Base-by-base conservation (phyloP, 2,329 filamentous ascomycete species). In the Lecanicillium sp. region DNA sequence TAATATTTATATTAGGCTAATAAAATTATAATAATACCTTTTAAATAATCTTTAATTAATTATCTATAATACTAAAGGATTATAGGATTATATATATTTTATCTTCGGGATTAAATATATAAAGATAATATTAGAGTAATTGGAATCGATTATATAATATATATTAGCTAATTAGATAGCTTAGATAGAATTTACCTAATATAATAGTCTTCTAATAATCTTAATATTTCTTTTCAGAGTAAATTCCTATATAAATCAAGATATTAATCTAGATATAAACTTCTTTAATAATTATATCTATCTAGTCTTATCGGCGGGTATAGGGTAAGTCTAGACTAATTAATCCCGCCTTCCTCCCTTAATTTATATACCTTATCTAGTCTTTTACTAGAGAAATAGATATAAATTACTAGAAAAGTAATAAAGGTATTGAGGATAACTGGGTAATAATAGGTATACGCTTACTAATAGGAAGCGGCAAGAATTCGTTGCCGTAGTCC, bases 261-360 rank as follows among this genome's bases (percentile, higher is more conserved):
- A 43, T 42, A 7, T 13, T 37, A 41, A 46, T n/a, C 39, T 27
- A 44, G 12, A 44, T 15, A 32, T 41, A 44, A 13, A 46, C 12
- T 29, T 44, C 40, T 29, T 14, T 15, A 19, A 17, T 15, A 13
- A 29, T 41, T 16, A 38, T 43, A n/a, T 30, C 35, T 15, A 18
- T 13, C 42, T 30, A 45, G 17, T 19, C 13, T 8, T 28, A 28
- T 28, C 13, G 13, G 13, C 25, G 25, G 13, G 25, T 28, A 28
- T 28, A 28, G 8, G 13, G 25, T n/a, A 28, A 13, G 25, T 28
- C 8, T 28, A 28, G 8, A 28, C 25, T 28, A 8, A 28, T n/a
- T n/a, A n/a, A n/a, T n/a, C n/a, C 25, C 25, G 25, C 25, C 25
- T 28, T 28, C 25, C 8, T 28, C 8, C 25, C 8, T 13, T 28